A percentile compares a stretch with the other conserved stretches of the same genome.
These are phyloP conservation scores for Pseudogymnoascus sp. DNA, from an alignment of 2,329 filamentous ascomycete species.

Conservation along the genomic window DNA sequence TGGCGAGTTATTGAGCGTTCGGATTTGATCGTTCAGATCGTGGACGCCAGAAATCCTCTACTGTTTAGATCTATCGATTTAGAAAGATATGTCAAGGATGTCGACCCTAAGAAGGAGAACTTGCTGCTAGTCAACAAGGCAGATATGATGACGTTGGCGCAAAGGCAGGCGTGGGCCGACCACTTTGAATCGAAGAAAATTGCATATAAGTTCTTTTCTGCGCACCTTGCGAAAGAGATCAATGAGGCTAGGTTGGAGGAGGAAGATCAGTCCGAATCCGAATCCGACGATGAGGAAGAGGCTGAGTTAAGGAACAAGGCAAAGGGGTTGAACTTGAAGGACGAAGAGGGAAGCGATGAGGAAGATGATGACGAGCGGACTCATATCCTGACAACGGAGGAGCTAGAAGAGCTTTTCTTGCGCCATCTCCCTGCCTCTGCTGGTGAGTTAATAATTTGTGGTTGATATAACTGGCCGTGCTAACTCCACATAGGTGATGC, in stretches of 20 bases:
- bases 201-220: constrained; percentile 94
- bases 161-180: constrained; percentile 75
- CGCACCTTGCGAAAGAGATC: constrained; percentile 78
- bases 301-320: constrained; percentile 36
- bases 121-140: constrained; percentile 94
- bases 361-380: constrained; percentile 41
- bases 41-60: constrained; percentile 89
- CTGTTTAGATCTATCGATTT: constrained; percentile 92
- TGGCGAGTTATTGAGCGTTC: constrained; percentile 98
- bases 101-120: constrained; percentile 82
- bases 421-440: constrained; percentile 57
- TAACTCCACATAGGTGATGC: constrained; percentile 32
- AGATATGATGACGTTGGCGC: constrained; percentile 91
- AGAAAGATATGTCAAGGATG: constrained; percentile 88
- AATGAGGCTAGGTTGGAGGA: constrained; percentile 60
- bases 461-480: constrained; percentile 16
- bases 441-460: constrained; percentile 33
- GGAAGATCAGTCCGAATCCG: constrained; percentile 33
- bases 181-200: constrained; percentile 77
- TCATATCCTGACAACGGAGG: constrained; percentile 82
- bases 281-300: constrained; percentile 31
- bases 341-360: constrained; percentile 28
- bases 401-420: constrained; percentile 83
- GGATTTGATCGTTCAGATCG: constrained; percentile 94
- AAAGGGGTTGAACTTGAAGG: constrained; percentile 29